Evolutionary conservation across 148 eudicot species (phyloP).

Genomic region (Amaranthus cruentus): DNA sequence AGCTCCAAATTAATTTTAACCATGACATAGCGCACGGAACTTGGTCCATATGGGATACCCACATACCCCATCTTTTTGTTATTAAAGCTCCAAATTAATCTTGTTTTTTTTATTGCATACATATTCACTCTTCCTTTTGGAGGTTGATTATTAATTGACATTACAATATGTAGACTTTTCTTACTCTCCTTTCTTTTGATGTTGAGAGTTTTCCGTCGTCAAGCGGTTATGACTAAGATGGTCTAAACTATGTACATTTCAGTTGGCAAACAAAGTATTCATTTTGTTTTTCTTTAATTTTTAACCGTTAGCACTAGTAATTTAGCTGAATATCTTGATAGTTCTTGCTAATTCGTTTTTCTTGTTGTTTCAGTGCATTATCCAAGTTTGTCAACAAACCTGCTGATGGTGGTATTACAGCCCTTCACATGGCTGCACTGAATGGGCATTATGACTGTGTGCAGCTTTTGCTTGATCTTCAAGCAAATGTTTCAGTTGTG

Average conservation of each 20-base stretch:
- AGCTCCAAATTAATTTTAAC: too few species aligned
- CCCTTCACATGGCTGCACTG: slow-evolving; percentile 97
- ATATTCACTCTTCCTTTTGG: not conserved
- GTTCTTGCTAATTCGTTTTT: slow-evolving; percentile 3
- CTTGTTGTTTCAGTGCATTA: slow-evolving; percentile 57
- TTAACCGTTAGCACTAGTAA: too few species aligned
- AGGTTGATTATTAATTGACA: not conserved
- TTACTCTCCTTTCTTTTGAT: not conserved
- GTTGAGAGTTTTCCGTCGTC: not conserved
- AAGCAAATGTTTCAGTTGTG: slow-evolving; percentile 76
- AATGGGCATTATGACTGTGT: slow-evolving; percentile 89
- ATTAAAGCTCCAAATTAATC: too few species aligned
- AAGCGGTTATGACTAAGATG: not conserved
- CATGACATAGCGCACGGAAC: not conserved
- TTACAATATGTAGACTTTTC: not conserved
- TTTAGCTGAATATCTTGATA: not conserved
- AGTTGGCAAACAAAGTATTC: too few species aligned
- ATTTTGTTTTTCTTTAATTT: too few species aligned
- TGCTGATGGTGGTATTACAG: slow-evolving; percentile 98
- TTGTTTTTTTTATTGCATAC: not conserved
- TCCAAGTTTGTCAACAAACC: slow-evolving; percentile 85
- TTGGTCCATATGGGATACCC: not conserved
- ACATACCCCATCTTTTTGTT: not conserved
- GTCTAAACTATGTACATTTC: not conserved
- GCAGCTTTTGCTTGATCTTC: slow-evolving; percentile 87